Conservation (phyloP, 345 rosid genomes). For the Xanthoceras sorbifolium region DNA sequence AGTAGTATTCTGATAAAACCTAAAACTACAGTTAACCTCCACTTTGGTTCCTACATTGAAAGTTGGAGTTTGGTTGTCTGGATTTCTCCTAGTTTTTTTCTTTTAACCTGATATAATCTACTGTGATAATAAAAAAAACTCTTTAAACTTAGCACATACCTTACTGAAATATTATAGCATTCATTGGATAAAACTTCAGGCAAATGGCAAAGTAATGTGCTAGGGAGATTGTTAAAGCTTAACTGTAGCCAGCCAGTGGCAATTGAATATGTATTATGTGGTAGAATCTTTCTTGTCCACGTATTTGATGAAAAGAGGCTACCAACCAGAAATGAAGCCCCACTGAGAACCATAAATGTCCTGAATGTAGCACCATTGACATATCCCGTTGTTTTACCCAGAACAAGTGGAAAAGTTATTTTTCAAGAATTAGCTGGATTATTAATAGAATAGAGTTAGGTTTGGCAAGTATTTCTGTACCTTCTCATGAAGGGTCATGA, state of each 20-base stretch:
- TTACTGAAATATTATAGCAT: neutral
- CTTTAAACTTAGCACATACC: neutral
- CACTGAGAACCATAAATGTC: neutral
- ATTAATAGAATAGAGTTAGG: neutral
- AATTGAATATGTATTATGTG: neutral
- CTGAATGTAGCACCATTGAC: neutral
- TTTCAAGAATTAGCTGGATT: neutral
- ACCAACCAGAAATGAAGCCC: neutral
- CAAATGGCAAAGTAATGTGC: neutral
- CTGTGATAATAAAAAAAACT: neutral
- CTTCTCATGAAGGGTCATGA: conserved; percentile 42
- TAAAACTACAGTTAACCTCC: neutral
- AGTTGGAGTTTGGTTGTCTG: neutral
- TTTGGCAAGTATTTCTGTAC: conserved; percentile 24
- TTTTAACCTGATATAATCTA: neutral
- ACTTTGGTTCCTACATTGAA: too few relatives aligned
- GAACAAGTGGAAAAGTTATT: neutral
- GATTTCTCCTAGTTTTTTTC: neutral
- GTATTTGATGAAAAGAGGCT: neutral
- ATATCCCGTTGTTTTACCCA: neutral
- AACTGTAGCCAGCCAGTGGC: neutral
- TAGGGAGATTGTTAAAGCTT: neutral
- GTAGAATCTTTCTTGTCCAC: neutral
- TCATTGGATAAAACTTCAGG: neutral
- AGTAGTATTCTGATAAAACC: too few relatives aligned